Percentiles rank a stretch among this genome's conserved stretches.
phyloP scores from a whole-genome alignment of 805 yeast genomes.

The Ogataea parapolymorpha region DNA sequence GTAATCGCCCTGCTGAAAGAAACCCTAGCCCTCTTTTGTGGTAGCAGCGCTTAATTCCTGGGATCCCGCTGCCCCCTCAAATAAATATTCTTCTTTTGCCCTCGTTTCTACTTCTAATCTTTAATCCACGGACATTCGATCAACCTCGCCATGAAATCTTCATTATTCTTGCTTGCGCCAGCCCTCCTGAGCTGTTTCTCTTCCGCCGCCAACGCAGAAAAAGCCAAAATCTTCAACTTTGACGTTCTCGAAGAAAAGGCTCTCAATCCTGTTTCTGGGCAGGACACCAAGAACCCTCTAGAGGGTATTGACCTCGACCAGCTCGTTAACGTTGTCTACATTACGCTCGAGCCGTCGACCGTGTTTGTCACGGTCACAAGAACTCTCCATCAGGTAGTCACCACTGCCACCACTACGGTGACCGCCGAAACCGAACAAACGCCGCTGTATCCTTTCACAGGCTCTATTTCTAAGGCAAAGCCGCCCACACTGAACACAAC shows the following conservation, averaged over 20 bases:
- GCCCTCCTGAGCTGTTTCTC: conserved; percentile 6
- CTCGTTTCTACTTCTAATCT: background rate
- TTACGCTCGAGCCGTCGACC: conserved; percentile 25
- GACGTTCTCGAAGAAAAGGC: conserved; percentile 17
- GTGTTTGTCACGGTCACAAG: conserved; percentile 26
- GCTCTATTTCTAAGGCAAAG: too few relatives aligned
- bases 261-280: conserved; percentile 3
- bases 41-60: background rate
- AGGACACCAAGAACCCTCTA: conserved; percentile 9
- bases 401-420: conserved; percentile 16
- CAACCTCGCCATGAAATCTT: conserved; percentile 7
- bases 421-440: conserved; percentile 6
- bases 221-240: conserved; percentile 20
- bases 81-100: background rate
- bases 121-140: background rate
- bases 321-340: conserved; percentile 24
- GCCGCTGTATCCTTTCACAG: background rate
- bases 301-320: conserved; percentile 21
- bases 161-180: conserved; percentile 3
- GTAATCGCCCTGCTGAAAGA: background rate
- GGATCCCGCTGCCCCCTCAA: conserved; percentile 2
- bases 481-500: background rate
- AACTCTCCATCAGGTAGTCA: conserved; percentile 16
- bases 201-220: conserved; percentile 11
- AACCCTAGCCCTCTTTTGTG: background rate